phyloP scores from a whole-genome alignment of 352 stramenopile species.

The Thraustochytrium sp. region DNA sequence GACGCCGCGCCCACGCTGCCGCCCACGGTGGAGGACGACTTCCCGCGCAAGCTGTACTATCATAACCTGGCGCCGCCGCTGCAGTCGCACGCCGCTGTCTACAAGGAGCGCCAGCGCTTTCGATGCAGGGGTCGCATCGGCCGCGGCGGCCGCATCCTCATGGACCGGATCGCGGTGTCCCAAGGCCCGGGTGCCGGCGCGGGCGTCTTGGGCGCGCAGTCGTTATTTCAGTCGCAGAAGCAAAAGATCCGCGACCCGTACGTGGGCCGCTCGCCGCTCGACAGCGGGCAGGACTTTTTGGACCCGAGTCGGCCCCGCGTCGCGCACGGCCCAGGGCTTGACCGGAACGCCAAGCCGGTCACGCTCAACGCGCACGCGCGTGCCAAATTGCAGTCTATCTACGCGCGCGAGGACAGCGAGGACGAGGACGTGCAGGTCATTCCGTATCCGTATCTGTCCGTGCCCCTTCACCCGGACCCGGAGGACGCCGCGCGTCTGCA shows the following conservation, averaged over 20 bases:
- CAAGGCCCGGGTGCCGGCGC: background rate
- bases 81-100: background rate
- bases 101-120: conserved; percentile 5
- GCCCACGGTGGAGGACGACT: background rate
- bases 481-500: conserved; percentile 7
- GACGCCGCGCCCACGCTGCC: background rate
- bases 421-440: conserved; percentile 22
- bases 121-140: conserved; percentile 28
- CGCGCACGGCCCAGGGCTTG: background rate
- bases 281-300: conserved; percentile 30
- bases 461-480: background rate
- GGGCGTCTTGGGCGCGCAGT: background rate
- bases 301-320: background rate
- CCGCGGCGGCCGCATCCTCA: background rate
- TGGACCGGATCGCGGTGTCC: conserved; percentile 16
- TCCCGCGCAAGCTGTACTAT: conserved; percentile 12
- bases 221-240: background rate
- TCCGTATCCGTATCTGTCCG: conserved; percentile 16
- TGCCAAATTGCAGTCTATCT: conserved; percentile 4
- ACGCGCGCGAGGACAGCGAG: conserved; percentile 28
- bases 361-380: background rate
- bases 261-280: background rate
- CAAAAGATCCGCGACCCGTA: background rate
- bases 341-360: background rate
- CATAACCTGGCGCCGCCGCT: background rate